Percentiles rank a stretch among this genome's conserved stretches.
phyloP scores from a whole-genome alignment of 768 basidiomycete species.

The Hemileccinum impolitum region DNA sequence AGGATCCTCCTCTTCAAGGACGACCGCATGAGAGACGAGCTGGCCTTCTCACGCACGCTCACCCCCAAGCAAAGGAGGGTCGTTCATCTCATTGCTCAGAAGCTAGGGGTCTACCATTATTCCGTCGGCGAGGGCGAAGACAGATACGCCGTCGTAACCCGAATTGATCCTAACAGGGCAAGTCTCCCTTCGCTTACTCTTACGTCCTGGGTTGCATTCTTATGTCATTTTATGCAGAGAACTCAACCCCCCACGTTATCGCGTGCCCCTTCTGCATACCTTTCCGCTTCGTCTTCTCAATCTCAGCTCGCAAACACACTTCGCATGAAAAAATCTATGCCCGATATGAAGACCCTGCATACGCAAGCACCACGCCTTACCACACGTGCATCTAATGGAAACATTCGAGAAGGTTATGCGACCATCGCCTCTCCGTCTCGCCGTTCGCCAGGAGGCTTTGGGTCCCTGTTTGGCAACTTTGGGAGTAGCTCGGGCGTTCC shows the following conservation, averaged over 20 bases:
- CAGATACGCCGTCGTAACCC: conserved; percentile 90
- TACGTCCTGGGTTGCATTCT: conserved; percentile 11
- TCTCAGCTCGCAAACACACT: conserved; percentile 51
- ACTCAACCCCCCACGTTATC: conserved; percentile 62
- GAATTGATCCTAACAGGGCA: conserved; percentile 81
- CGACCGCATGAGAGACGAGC: conserved; percentile 94
- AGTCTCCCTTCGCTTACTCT: conserved; percentile 29
- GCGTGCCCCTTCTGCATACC: conserved; percentile 78
- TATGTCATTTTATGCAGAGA: conserved; percentile 27
- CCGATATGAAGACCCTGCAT: conserved; percentile 89
- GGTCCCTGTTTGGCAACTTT: conserved; percentile 61
- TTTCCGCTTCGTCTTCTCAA: conserved; percentile 49
- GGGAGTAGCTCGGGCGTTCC: conserved; percentile 49
- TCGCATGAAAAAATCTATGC: conserved; percentile 97
- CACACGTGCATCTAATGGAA: conserved; percentile 82
- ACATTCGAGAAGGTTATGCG: conserved; percentile 82
- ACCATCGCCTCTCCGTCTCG: conserved; percentile 83
- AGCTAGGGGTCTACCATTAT: conserved; percentile 92
- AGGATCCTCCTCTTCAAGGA: conserved; percentile 96
- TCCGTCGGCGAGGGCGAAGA: conserved; percentile 92
- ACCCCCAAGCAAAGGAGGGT: conserved; percentile 83
- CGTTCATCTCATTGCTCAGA: conserved; percentile 95
- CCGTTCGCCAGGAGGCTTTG: conserved; percentile 67
- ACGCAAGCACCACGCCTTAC: conserved; percentile 74
- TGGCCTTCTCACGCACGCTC: conserved; percentile 90